A percentile compares a stretch with the other conserved stretches of the same genome.
Evolutionary conservation across 176 grass and related monocot genomes (phyloP).

Genomic region (Bolboschoenus planiculmis): DNA sequence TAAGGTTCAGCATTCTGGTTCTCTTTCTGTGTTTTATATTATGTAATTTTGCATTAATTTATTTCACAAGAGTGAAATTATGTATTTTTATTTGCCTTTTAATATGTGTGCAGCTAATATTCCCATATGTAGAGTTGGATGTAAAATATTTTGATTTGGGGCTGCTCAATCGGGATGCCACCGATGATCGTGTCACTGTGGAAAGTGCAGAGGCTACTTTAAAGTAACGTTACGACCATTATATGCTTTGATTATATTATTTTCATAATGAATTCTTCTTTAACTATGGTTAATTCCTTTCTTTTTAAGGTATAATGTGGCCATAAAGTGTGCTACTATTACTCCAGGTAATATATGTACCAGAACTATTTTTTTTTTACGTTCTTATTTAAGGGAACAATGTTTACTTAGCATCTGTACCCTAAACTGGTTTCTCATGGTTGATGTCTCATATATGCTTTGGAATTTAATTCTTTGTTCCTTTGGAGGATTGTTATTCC

Average conservation of each 20-base stretch:
- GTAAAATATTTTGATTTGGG: slow-evolving; percentile 95
- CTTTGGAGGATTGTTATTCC: background rate
- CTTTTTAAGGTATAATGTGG: slow-evolving; percentile 81
- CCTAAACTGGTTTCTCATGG: background rate
- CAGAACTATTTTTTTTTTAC: slow-evolving; percentile 14
- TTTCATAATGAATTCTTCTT: background rate
- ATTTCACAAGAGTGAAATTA: background rate
- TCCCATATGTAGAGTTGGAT: slow-evolving; percentile 81
- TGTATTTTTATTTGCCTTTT: background rate
- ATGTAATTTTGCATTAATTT: background rate
- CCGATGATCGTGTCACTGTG: slow-evolving; percentile 74
- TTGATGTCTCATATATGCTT: background rate
- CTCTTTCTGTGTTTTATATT: background rate
- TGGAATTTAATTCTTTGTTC: background rate
- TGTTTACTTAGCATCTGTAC: background rate
- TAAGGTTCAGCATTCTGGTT: slow-evolving; percentile 39
- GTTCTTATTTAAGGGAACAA: background rate
- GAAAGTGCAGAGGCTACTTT: slow-evolving; percentile 86
- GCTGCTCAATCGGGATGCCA: slow-evolving; percentile 74
- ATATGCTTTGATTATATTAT: background rate
- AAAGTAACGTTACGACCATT: slow-evolving; percentile 35
- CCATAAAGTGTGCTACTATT: slow-evolving; percentile 95
- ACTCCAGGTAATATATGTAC: slow-evolving; percentile 61
- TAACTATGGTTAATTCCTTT: background rate
- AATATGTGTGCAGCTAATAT: slow-evolving; percentile 59